Evolutionary conservation across 2,329 filamentous ascomycete species (phyloP).

Genomic region (Neofusicoccum sp.): DNA sequence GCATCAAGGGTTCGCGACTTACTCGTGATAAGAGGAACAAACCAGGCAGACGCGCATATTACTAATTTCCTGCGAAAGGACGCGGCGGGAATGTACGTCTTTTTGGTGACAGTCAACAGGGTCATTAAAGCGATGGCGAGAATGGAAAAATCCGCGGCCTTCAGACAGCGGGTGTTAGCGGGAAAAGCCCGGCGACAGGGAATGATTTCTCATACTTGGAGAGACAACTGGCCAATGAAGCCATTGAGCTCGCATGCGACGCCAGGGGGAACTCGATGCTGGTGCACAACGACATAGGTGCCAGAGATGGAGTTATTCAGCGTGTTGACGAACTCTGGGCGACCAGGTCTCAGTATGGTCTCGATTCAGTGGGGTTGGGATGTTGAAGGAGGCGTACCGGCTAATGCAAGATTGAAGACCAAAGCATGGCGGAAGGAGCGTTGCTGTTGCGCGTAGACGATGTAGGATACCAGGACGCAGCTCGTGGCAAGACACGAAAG

Average conservation of each 20-base stretch:
- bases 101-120: slow-evolving; percentile 40
- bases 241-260: slow-evolving; percentile 44
- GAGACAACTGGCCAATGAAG: slow-evolving; percentile 47
- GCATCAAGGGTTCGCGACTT: background rate
- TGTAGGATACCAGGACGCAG: slow-evolving; percentile 24
- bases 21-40: slow-evolving; percentile 42
- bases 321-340: slow-evolving; percentile 44
- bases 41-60: slow-evolving; percentile 42
- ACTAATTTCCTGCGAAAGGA: slow-evolving; percentile 30
- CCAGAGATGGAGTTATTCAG: slow-evolving; percentile 46
- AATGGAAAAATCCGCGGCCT: slow-evolving; percentile 41
- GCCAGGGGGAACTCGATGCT: slow-evolving; percentile 28
- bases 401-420: slow-evolving; percentile 27
- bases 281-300: slow-evolving; percentile 32
- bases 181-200: background rate
- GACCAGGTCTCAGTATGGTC: slow-evolving; percentile 18
- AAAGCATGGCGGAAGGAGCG: slow-evolving; percentile 27
- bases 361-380: background rate
- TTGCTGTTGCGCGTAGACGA: slow-evolving; percentile 23
- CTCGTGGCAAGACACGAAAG: slow-evolving; percentile 24
- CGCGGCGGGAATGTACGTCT: slow-evolving; percentile 33
- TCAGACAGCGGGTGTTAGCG: slow-evolving; percentile 4
- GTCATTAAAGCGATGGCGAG: slow-evolving; percentile 47
- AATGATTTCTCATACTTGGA: slow-evolving; percentile 35
- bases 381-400: slow-evolving; percentile 20